Percentiles rank a stretch among this genome's conserved stretches.
These are phyloP conservation scores for Gaeumannomyces tritici DNA, from an alignment of 2,329 filamentous ascomycete genomes.

Conservation along the genomic window DNA sequence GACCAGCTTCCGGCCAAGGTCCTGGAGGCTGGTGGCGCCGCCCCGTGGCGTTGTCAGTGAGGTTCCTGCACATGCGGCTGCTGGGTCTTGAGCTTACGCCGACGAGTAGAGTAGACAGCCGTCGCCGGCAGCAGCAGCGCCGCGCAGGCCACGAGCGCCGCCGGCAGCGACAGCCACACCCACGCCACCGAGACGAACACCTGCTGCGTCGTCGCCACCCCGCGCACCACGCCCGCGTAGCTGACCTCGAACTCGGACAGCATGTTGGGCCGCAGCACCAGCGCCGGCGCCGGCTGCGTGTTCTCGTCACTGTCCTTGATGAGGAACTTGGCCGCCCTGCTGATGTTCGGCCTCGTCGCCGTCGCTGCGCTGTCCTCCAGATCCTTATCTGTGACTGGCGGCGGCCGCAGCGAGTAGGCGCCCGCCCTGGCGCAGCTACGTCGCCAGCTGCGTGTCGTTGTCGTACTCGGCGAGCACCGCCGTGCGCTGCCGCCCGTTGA, in stretches of 20 bases:
- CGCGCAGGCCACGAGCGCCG: not conserved
- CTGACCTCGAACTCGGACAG: not conserved
- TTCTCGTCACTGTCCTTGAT: not conserved
- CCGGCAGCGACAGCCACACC: not conserved
- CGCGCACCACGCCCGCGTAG: not conserved
- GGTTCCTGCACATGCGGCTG: too few relatives aligned
- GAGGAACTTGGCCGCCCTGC: too few relatives aligned
- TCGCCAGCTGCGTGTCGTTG: not conserved
- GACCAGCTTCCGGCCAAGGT: slow-evolving; percentile 15
- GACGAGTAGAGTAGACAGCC: not conserved
- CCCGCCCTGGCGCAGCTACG: not conserved
- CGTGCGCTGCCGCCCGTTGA: not conserved
- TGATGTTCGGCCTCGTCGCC: not conserved
- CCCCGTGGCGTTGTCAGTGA: too few relatives aligned
- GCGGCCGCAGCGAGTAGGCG: not conserved
- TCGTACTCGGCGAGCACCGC: not conserved
- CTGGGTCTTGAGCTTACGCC: too few relatives aligned
- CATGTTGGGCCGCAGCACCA: not conserved
- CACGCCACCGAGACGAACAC: not conserved
- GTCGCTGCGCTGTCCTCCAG: too few relatives aligned
- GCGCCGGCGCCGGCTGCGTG: too few relatives aligned
- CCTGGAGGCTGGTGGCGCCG: not conserved
- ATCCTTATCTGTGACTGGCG: too few relatives aligned
- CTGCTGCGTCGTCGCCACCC: not conserved
- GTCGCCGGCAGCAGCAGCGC: not conserved